phyloP scores from a whole-genome alignment of 371 early-diverging fungal species.

The Rhizopus sp. region DNA sequence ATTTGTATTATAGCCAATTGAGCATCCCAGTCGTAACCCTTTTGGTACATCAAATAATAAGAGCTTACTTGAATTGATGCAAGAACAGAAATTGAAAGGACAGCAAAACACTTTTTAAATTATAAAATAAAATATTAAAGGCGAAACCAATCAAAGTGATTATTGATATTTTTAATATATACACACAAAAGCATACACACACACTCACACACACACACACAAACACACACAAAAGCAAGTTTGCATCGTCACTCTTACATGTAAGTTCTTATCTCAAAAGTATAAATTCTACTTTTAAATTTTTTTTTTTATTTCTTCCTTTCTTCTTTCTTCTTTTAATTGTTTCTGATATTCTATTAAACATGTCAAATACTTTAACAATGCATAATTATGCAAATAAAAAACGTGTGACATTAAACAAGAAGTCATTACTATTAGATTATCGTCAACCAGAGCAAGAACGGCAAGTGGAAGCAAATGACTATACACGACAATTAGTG shows the following conservation, averaged over 20 bases:
- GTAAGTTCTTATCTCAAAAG: constrained; percentile 1
- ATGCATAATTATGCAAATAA: background rate
- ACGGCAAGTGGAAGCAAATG: constrained; percentile 8
- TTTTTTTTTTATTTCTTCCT: background rate
- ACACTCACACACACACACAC: no score
- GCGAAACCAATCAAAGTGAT: no score
- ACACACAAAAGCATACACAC: no score
- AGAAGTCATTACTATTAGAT: constrained; percentile 15
- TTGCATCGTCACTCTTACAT: no score
- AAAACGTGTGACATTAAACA: constrained; percentile 28
- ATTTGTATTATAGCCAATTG: constrained; percentile 25
- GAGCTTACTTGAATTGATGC: constrained; percentile 38
- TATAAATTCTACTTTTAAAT: constrained; percentile 5
- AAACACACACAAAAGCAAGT: no score
- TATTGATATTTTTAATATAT: no score
- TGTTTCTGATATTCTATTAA: constrained; percentile 3
- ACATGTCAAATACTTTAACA: background rate
- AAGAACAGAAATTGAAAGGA: constrained; percentile 32
- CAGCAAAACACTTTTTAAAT: background rate
- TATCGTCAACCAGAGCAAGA: constrained; percentile 7
- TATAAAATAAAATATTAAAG: no score
- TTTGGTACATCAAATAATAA: constrained; percentile 36
- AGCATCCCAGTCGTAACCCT: constrained; percentile 41
- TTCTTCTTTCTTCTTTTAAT: background rate
- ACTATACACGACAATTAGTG: constrained; percentile 19